Evolutionary conservation across 2,329 filamentous ascomycete species (phyloP).

Genomic region (Diaporthe sp.): DNA sequence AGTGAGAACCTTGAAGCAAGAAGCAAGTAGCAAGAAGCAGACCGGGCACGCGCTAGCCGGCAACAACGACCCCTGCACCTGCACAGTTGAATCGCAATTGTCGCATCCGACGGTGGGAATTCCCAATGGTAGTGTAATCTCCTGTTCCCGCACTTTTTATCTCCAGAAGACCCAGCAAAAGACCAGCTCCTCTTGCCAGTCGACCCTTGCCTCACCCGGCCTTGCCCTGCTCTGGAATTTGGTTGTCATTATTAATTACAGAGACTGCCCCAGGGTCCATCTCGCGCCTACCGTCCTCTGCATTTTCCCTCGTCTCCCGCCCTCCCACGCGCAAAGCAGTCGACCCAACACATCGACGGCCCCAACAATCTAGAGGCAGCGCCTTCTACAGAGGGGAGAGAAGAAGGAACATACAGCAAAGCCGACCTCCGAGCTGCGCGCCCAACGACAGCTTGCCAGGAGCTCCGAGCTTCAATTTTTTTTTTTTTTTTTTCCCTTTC

Average conservation of each 20-base stretch:
- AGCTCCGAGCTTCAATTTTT: constrained; percentile 11
- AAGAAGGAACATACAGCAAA: not conserved
- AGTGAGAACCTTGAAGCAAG: constrained; percentile 3
- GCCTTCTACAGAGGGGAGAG: not conserved
- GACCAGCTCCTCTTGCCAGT: constrained; percentile 5
- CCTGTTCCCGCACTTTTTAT: constrained; percentile 33
- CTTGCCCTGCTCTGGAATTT: constrained; percentile 23
- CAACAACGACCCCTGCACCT: constrained; percentile 19
- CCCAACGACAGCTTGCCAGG: not conserved
- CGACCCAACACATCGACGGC: not conserved
- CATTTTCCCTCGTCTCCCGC: constrained; percentile 12
- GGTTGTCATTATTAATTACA: constrained; percentile 27
- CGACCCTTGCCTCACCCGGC: not conserved
- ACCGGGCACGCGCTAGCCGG: constrained; percentile 18
- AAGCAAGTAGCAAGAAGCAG: not conserved
- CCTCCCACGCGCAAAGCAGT: not conserved
- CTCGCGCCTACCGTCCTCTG: not conserved
- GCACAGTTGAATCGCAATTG: constrained; percentile 26
- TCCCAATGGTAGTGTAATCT: constrained; percentile 35
- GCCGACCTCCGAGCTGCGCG: not conserved
- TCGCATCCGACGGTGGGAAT: constrained; percentile 28
- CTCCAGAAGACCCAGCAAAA: constrained; percentile 31
- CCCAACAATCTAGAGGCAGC: constrained; percentile 19
- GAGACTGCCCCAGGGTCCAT: constrained; percentile 22
- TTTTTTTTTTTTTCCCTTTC: not conserved